Conservation (phyloP, 768 basidiomycete genomes). For the Kwoniella pini region DNA sequence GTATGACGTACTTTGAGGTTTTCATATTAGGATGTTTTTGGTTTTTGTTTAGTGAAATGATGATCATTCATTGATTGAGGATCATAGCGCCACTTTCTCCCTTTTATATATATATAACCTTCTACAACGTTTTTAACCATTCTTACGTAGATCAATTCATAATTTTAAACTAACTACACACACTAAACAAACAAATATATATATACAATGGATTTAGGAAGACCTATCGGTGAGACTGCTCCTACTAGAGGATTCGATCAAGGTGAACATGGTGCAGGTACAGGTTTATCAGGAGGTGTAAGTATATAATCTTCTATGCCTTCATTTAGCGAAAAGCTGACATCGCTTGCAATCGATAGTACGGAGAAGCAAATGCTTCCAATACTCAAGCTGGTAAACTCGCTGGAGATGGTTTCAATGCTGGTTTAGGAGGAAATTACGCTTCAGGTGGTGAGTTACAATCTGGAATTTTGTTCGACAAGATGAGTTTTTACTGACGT, state of each 20-base stretch:
- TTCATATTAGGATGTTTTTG: too few species aligned
- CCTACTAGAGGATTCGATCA: conserved; percentile 28
- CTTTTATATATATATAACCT: too few species aligned
- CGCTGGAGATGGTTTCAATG: conserved; percentile 33
- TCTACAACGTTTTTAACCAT: neutral
- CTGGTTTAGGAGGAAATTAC: conserved; percentile 39
- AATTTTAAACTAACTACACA: neutral
- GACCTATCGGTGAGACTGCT: conserved; percentile 26
- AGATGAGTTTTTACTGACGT: neutral
- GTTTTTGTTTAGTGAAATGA: too few species aligned
- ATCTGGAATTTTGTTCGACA: neutral
- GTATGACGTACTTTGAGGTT: too few species aligned
- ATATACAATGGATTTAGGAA: conserved; percentile 28
- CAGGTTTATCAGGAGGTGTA: conserved; percentile 42
- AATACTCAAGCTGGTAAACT: conserved; percentile 32
- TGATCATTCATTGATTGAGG: too few species aligned
- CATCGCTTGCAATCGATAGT: conserved; percentile 1
- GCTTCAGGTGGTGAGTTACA: conserved; percentile 36
- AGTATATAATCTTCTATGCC: conserved; percentile 1
- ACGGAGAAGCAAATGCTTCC: conserved; percentile 21
- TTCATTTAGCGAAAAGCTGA: neutral
- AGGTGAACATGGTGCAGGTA: conserved; percentile 43
- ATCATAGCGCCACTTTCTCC: too few species aligned
- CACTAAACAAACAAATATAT: neutral
- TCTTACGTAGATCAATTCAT: neutral